A percentile compares a stretch with the other conserved stretches of the same genome.
These are phyloP conservation scores for Talaromyces wortmannii DNA, from an alignment of 495 filamentous ascomycete genomes.

Conservation along the genomic window DNA sequence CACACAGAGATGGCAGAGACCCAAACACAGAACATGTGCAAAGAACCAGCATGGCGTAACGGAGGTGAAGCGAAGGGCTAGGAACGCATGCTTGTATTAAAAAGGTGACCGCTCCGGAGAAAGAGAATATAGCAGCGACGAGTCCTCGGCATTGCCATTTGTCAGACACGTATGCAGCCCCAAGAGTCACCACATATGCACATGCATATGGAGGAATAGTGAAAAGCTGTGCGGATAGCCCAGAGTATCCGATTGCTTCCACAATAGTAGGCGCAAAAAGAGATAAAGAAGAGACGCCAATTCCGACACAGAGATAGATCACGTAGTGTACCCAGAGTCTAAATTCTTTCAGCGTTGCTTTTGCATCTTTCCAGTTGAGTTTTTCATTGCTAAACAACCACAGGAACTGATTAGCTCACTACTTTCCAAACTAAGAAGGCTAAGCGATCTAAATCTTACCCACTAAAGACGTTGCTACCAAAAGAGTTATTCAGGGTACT, in stretches of 20 bases:
- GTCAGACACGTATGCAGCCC: not conserved
- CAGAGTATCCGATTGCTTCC: constrained; percentile 44
- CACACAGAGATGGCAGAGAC: not conserved
- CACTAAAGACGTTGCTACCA: constrained; percentile 34
- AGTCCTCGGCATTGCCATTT: not conserved
- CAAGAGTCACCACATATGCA: constrained; percentile 2
- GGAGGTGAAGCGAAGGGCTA: not conserved
- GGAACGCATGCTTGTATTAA: not conserved
- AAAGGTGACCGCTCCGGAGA: not conserved
- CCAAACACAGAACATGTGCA: not conserved
- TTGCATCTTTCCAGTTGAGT: constrained; percentile 44
- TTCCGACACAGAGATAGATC: constrained; percentile 47
- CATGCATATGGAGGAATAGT: constrained; percentile 21
- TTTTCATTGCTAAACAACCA: constrained; percentile 10
- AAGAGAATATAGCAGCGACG: not conserved
- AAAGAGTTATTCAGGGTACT: constrained; percentile 24
- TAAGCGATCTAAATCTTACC: constrained; percentile 31
- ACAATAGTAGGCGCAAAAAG: constrained; percentile 55
- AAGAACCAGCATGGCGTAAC: not conserved
- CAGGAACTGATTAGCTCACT: not conserved
- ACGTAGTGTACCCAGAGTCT: constrained; percentile 40
- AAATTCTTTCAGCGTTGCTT: constrained; percentile 42
- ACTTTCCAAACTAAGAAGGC: no score
- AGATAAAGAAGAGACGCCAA: constrained; percentile 7
- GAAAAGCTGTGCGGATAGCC: constrained; percentile 39